phyloP scores from a whole-genome alignment of 805 yeast species.

The Wickerhamiella cacticola region DNA sequence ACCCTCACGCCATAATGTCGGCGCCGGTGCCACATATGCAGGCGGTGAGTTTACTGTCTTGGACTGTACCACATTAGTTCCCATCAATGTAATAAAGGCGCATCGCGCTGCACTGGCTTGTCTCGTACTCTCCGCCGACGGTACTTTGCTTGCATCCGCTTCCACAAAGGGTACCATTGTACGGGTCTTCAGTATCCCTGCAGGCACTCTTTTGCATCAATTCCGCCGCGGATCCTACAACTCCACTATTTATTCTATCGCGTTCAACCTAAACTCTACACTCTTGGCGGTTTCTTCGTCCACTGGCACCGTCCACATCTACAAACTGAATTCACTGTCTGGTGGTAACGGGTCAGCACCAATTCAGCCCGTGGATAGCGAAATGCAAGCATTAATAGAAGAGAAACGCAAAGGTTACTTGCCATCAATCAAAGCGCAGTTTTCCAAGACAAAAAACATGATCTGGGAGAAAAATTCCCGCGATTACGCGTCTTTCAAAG shows the following conservation, averaged over 20 bases:
- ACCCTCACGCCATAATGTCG: slow-evolving; percentile 18
- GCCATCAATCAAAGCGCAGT: slow-evolving; percentile 13
- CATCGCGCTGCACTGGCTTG: slow-evolving; percentile 69
- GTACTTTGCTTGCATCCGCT: slow-evolving; percentile 74
- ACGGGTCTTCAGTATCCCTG: slow-evolving; percentile 58
- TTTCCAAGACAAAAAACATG: slow-evolving; percentile 63
- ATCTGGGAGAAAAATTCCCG: slow-evolving; percentile 70
- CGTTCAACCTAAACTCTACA: slow-evolving; percentile 58
- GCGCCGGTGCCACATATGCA: slow-evolving; percentile 14
- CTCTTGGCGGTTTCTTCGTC: slow-evolving; percentile 75
- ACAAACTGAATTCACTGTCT: slow-evolving; percentile 43
- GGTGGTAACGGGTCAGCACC: slow-evolving; percentile 17
- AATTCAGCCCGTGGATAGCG: slow-evolving; percentile 14
- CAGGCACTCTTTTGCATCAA: slow-evolving; percentile 46
- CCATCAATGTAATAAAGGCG: slow-evolving; percentile 71
- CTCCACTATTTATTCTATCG: slow-evolving; percentile 62
- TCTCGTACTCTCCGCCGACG: slow-evolving; percentile 59
- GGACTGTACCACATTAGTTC: slow-evolving; percentile 62
- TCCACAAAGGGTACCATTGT: slow-evolving; percentile 84
- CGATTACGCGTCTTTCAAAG: slow-evolving; percentile 79
- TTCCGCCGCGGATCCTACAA: slow-evolving; percentile 81
- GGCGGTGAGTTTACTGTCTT: slow-evolving; percentile 64
- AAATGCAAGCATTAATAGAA: slow-evolving; percentile 8
- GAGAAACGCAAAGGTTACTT: slow-evolving; percentile 13
- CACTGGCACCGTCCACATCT: slow-evolving; percentile 87